phyloP scores from a whole-genome alignment of 139 green algal species.

The Haematococcus lacustris region DNA sequence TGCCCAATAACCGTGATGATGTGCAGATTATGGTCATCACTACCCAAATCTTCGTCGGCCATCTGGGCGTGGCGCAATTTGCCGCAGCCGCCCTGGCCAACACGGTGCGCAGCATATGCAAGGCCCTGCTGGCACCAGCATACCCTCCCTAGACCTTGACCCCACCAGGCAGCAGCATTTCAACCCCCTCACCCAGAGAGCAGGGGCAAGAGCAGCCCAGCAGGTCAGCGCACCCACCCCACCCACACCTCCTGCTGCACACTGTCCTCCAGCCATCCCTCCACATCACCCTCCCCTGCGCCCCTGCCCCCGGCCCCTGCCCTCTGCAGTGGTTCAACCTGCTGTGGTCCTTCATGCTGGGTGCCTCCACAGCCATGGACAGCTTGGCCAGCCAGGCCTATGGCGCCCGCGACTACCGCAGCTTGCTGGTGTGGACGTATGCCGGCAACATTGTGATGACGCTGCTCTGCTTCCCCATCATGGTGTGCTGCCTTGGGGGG shows the following conservation, averaged over 20 bases:
- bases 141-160: neutral
- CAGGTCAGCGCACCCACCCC: too few relatives aligned
- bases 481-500: too few relatives aligned
- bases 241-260: too few relatives aligned
- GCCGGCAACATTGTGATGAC: slow-evolving; percentile 7
- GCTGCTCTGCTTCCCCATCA: slow-evolving; percentile 9
- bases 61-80: slow-evolving; percentile 21
- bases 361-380: slow-evolving; percentile 33
- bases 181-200: too few relatives aligned
- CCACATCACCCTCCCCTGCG: too few relatives aligned
- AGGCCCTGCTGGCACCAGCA: neutral
- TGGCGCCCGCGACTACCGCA: slow-evolving; percentile 22
- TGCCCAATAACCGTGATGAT: too few relatives aligned
- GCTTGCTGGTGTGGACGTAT: slow-evolving; percentile 24
- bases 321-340: slow-evolving; percentile 32
- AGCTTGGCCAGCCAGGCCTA: slow-evolving; percentile 35
- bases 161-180: too few relatives aligned
- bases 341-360: slow-evolving; percentile 23
- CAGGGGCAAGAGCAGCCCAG: too few relatives aligned
- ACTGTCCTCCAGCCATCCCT: too few relatives aligned
- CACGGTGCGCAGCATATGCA: slow-evolving; percentile 19
- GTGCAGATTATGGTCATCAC: slow-evolving; percentile 28
- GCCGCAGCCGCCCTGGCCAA: slow-evolving; percentile 28
- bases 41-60: slow-evolving; percentile 31
- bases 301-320: too few relatives aligned